phyloP scores from a whole-genome alignment of 2,329 filamentous ascomycete genomes.

The Simplicillium aogashimaense region DNA sequence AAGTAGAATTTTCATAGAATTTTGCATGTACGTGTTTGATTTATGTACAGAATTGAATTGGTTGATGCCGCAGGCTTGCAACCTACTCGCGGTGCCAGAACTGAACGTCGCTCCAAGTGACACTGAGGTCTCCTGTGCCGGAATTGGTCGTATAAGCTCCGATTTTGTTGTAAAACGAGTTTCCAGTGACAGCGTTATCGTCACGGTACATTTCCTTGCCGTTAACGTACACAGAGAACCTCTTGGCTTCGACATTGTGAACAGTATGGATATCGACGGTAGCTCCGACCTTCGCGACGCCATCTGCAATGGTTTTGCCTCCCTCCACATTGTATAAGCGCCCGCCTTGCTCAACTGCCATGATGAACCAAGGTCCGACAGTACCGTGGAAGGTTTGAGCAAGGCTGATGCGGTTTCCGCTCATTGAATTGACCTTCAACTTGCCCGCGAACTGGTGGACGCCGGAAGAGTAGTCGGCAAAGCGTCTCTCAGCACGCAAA shows the following conservation, averaged over 20 bases:
- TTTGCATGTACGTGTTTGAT: no score
- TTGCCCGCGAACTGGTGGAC: conserved; percentile 13
- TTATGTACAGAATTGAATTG: no score
- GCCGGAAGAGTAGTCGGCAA: conserved; percentile 2
- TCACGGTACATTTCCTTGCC: conserved; percentile 11
- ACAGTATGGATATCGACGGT: conserved; percentile 14
- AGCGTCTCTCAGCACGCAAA: not conserved
- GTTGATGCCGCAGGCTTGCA: no score
- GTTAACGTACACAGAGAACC: conserved; percentile 13
- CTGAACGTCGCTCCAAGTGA: not conserved
- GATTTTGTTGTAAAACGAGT: conserved; percentile 13
- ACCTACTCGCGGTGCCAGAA: not conserved
- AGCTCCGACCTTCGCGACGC: conserved; percentile 10
- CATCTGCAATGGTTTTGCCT: conserved; percentile 9
- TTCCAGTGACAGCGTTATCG: conserved; percentile 10
- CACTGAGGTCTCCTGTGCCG: not conserved
- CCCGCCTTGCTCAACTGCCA: conserved; percentile 10
- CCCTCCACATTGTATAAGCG: conserved; percentile 13
- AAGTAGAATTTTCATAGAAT: no score
- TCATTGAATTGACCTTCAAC: conserved; percentile 14
- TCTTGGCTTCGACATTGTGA: conserved; percentile 10
- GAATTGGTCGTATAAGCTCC: conserved; percentile 12
- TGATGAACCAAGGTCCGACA: conserved; percentile 12
- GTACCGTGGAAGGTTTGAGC: conserved; percentile 15
- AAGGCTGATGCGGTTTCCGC: conserved; percentile 12